phyloP scores from a whole-genome alignment of 352 stramenopile species.

The Phytophthora uliginosa region DNA sequence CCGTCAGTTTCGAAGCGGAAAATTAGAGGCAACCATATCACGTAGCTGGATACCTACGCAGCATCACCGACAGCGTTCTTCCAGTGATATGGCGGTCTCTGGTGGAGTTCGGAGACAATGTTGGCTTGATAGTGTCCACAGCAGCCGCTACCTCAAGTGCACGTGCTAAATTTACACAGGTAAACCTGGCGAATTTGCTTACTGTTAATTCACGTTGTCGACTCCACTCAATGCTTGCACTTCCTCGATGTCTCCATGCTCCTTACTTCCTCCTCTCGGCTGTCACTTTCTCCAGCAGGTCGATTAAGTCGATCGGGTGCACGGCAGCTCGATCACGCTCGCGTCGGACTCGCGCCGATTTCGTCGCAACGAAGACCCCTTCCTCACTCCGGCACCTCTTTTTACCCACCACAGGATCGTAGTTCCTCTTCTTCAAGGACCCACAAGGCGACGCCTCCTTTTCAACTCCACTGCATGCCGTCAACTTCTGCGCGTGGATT shows the following conservation, averaged over 20 bases:
- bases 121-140: too few relatives aligned
- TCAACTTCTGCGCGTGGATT: background rate
- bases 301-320: background rate
- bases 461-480: background rate
- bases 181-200: too few relatives aligned
- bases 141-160: too few relatives aligned
- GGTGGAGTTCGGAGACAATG: too few relatives aligned
- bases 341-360: background rate
- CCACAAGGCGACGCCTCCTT: background rate
- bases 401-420: background rate
- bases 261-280: background rate
- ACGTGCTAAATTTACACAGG: too few relatives aligned
- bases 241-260: background rate
- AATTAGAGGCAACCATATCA: too few relatives aligned
- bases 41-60: too few relatives aligned
- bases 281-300: background rate
- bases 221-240: background rate
- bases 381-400: background rate
- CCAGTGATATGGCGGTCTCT: too few relatives aligned
- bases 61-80: too few relatives aligned
- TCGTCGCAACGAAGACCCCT: background rate
- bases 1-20: too few relatives aligned
- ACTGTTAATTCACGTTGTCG: background rate
- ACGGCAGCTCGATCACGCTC: background rate
- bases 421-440: background rate